Base-by-base conservation (phyloP, 2,329 filamentous ascomycete genomes). In the Talaromyces funiculosus region DNA sequence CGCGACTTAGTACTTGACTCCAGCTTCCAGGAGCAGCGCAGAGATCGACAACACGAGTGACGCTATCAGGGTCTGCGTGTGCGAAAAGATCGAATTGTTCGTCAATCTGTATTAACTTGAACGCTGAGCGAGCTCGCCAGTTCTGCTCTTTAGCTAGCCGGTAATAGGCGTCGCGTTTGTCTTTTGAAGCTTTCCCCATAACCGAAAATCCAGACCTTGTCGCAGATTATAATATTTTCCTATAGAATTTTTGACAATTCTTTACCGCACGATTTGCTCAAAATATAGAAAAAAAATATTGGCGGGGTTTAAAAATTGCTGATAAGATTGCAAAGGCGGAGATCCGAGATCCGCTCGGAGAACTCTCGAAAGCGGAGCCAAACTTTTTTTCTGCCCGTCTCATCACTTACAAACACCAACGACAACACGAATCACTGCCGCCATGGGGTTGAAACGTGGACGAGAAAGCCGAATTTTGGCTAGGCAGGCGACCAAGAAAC, bases 121-220 rank as follows among this genome's bases (percentile, higher is more conserved):
- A 99, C 8, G 94, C 94, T 66, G 92, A 96, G 61, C 94, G 85
- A 29, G 94, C 94, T 37, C 94, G 90, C 93, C 94, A 99, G 65
- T 95, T 95, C 80, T 99, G 94, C 76, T 99, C 94, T 78, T 99
- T 99, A 18, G 94, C 94, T 8, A 99, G 89, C 58, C 94, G 86
- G 72, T 99, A 99, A 78, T 99, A 99, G 49, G 92, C 92, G 75
- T 99, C 94, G 57, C 94, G 90, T 78, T 99, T 99, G 73, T 99
- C 94, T 77, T 99, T 99, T 53, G 93, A 97, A 1, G 94, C 96
- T 75, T 97, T 97, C 1, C 92, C 92, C 92, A 96, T 96, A 16
- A 57, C 63, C 58, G 56, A 35, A 49, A 47, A 51, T 33, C 38
- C 53, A 10, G 3, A 6, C 12, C 6, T 24, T 2, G 18, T 37